These are phyloP conservation scores for Magnolia changhungtana DNA, from an alignment of 164 flowering plant species.

Conservation along the genomic window DNA sequence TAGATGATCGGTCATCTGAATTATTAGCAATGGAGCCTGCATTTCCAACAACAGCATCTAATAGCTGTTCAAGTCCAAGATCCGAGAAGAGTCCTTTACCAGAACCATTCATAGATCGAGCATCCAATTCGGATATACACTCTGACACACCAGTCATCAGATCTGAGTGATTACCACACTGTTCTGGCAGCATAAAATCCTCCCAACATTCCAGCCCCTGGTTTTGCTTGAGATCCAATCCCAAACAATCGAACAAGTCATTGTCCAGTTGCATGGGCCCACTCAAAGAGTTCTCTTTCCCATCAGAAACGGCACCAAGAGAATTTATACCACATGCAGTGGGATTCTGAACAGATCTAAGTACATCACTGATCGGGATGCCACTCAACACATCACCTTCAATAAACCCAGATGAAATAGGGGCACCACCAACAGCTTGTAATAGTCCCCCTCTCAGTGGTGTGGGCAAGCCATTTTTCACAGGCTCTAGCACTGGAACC, in stretches of 20 bases:
- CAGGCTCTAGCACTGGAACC: constrained; percentile 27
- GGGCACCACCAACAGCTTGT: constrained; percentile 19
- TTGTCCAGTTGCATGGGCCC: constrained; percentile 19
- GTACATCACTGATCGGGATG: constrained; percentile 10
- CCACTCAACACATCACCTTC: constrained; percentile 10
- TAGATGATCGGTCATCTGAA: constrained; percentile 42
- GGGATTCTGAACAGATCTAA: constrained; percentile 36
- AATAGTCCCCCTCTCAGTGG: constrained; percentile 17
- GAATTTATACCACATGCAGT: constrained; percentile 19
- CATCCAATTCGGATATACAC: constrained; percentile 34
- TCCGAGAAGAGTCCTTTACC: constrained; percentile 57
- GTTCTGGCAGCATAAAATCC: constrained; percentile 28
- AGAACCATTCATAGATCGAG: constrained; percentile 21
- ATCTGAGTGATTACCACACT: constrained; percentile 17
- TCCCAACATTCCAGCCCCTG: constrained; percentile 31
- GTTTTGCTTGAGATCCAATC: constrained; percentile 20
- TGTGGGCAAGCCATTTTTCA: constrained; percentile 7
- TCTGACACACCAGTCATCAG: constrained; percentile 25
- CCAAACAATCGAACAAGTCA: constrained; percentile 34
- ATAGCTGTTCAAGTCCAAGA: constrained; percentile 49
- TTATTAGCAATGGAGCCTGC: constrained; percentile 20
- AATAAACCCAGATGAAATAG: constrained; percentile 20
- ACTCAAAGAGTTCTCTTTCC: constrained; percentile 17
- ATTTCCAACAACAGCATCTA: constrained; percentile 30
- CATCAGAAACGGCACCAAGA: constrained; percentile 10